phyloP scores from a whole-genome alignment of 1,139 yeast genomes.

The Blastobotrys serpentis region DNA sequence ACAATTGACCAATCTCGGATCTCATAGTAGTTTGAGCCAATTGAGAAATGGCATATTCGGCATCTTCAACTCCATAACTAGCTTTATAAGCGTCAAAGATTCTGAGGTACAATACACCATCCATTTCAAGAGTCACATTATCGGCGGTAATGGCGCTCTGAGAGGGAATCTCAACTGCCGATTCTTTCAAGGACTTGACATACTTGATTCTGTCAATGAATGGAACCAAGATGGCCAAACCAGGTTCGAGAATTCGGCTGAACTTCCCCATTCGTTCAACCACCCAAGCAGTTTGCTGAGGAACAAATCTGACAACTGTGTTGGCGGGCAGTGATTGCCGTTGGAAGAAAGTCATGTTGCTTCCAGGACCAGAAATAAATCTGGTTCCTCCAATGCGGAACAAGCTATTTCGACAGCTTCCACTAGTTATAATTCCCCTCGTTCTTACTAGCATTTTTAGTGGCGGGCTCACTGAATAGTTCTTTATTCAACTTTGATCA shows the following conservation, averaged over 20 bases:
- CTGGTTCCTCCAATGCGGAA: too few species aligned
- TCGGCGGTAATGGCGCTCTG: conserved; percentile 86
- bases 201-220: conserved; percentile 72
- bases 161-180: conserved; percentile 78
- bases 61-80: conserved; percentile 84
- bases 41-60: conserved; percentile 80
- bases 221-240: conserved; percentile 71
- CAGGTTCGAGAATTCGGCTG: conserved; percentile 71
- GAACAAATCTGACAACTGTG: conserved; percentile 71
- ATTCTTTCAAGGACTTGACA: conserved; percentile 78
- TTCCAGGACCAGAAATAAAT: conserved; percentile 7
- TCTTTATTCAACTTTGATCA: background rate
- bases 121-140: conserved; percentile 80
- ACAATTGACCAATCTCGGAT: conserved; percentile 79
- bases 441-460: background rate
- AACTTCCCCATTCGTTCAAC: conserved; percentile 92
- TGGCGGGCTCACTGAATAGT: background rate
- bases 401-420: too few species aligned
- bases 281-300: conserved; percentile 89
- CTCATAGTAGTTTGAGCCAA: conserved; percentile 91
- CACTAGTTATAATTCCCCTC: background rate
- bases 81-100: conserved; percentile 84
- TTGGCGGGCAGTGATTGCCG: conserved; percentile 67
- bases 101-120: conserved; percentile 76
- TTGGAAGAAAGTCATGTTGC: conserved; percentile 58